These are phyloP conservation scores for Bullera alba DNA, from an alignment of 768 basidiomycete genomes.

Conservation along the genomic window DNA sequence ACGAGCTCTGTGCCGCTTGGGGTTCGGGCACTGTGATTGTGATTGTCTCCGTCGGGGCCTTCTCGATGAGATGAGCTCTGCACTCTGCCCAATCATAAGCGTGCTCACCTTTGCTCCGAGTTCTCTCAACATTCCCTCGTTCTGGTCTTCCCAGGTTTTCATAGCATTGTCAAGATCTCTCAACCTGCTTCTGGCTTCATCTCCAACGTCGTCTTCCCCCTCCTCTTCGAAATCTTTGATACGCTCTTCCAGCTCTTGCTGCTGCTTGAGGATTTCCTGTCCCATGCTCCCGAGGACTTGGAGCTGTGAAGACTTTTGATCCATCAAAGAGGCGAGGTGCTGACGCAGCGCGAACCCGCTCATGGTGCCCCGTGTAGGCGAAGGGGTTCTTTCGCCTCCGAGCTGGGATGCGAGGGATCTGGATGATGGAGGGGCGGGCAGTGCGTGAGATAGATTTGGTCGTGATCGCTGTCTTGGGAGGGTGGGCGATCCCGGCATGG, in stretches of 20 bases:
- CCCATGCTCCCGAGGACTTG: constrained; percentile 86
- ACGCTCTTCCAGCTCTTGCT: constrained; percentile 83
- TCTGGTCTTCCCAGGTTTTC: constrained; percentile 39
- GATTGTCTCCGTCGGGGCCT: neutral
- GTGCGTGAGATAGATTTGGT: constrained; percentile 17
- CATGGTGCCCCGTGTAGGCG: constrained; percentile 2
- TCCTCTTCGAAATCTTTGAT: constrained; percentile 60
- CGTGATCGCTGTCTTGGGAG: constrained; percentile 24
- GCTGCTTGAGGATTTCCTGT: constrained; percentile 86
- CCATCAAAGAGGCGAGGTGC: constrained; percentile 59
- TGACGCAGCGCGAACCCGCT: constrained; percentile 18
- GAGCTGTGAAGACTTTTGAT: constrained; percentile 85
- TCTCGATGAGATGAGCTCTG: neutral
- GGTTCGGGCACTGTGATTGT: neutral
- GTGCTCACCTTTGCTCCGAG: constrained; percentile 32
- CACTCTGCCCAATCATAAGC: neutral
- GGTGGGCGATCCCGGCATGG: neutral
- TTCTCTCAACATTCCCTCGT: constrained; percentile 38
- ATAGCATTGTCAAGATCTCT: constrained; percentile 38
- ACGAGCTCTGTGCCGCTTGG: constrained; percentile 12
- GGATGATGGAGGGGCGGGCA: constrained; percentile 19
- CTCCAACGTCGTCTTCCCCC: constrained; percentile 26
- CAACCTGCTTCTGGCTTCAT: constrained; percentile 29
- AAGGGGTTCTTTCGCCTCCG: neutral
- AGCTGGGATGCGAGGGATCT: constrained; percentile 11